phyloP scores from a whole-genome alignment of 805 yeast genomes.

The Kazachstania bromeliacearum region DNA sequence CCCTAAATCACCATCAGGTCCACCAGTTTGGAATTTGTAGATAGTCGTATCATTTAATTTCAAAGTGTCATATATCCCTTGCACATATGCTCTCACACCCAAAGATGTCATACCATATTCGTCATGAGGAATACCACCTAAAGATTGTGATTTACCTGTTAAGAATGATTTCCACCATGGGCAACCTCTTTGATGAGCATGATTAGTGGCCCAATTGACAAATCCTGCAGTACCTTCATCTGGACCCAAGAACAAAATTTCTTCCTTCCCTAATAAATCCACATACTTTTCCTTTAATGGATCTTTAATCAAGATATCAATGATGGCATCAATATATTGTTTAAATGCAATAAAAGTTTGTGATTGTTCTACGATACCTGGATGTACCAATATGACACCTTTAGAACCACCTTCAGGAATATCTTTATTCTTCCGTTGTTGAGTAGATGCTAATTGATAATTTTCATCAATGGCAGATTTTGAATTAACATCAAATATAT shows the following conservation, averaged over 20 bases:
- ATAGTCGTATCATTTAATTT: slow-evolving; percentile 49
- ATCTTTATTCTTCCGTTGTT: slow-evolving; percentile 94
- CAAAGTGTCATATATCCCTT: slow-evolving; percentile 75
- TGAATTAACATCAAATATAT: slow-evolving; percentile 76
- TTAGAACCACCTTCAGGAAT: slow-evolving; percentile 99
- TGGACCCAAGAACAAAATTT: slow-evolving; percentile 96
- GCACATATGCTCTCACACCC: slow-evolving; percentile 86
- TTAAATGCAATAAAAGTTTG: slow-evolving; percentile 78
- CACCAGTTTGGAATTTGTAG: slow-evolving; percentile 91
- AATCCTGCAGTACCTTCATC: slow-evolving; percentile 96
- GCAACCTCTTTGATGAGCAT: slow-evolving; percentile 86
- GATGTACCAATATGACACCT: slow-evolving; percentile 85
- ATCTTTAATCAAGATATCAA: slow-evolving; percentile 75
- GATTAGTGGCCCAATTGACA: slow-evolving; percentile 95
- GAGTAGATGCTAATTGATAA: slow-evolving; percentile 90
- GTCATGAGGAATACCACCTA: slow-evolving; percentile 98
- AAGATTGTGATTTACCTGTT: slow-evolving; percentile 84
- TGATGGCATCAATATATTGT: slow-evolving; percentile 84
- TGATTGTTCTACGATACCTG: slow-evolving; percentile 59
- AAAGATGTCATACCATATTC: slow-evolving; percentile 96
- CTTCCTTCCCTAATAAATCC: slow-evolving; percentile 74
- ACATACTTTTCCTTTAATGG: slow-evolving; percentile 77
- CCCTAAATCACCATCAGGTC: slow-evolving; percentile 97
- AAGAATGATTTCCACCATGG: slow-evolving; percentile 98
- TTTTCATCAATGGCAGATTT: slow-evolving; percentile 92